These are phyloP conservation scores for Trichopus zeylanicus DNA, from an alignment of 116 monocot genomes.

Conservation along the genomic window DNA sequence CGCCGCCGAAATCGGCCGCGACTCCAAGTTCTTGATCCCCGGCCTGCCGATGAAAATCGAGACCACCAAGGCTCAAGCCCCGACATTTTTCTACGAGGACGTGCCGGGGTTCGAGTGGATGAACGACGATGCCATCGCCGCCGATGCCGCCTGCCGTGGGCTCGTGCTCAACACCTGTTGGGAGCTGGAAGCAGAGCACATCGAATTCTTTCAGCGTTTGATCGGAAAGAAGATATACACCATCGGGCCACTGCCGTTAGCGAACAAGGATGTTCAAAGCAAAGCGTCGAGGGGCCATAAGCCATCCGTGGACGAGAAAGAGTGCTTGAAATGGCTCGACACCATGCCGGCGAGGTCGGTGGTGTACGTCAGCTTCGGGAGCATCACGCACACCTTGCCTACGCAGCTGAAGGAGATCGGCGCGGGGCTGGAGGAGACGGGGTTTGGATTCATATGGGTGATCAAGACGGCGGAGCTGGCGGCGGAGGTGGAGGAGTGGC, in stretches of 20 bases:
- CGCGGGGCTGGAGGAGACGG: conserved; percentile 10
- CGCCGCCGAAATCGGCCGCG: too few species aligned
- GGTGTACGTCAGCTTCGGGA: conserved; percentile 34
- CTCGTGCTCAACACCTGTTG: conserved; percentile 22
- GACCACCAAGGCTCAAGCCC: conserved; percentile 9
- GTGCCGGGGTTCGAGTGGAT: not conserved
- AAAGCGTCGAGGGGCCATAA: conserved; percentile 16
- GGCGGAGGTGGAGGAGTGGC: conserved; percentile 1
- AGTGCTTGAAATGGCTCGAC: conserved; percentile 12
- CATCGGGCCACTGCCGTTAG: conserved; percentile 26
- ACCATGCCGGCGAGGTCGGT: conserved; percentile 17
- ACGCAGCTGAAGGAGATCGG: conserved; percentile 18
- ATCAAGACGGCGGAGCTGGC: conserved; percentile 1
- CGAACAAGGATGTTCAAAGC: conserved; percentile 7
- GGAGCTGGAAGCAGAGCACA: conserved; percentile 20
- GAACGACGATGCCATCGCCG: conserved; percentile 7
- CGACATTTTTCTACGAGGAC: not conserved
- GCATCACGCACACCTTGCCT: conserved; percentile 2
- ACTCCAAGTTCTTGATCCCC: conserved; percentile 4
- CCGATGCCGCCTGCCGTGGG: conserved; percentile 9
- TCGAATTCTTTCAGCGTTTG: not conserved
- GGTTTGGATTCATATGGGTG: conserved; percentile 17
- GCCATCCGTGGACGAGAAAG: conserved; percentile 11
- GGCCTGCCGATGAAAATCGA: conserved; percentile 20
- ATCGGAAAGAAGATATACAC: conserved; percentile 27